phyloP scores from a whole-genome alignment of 768 basidiomycete genomes.

The Panellus pusillus region DNA sequence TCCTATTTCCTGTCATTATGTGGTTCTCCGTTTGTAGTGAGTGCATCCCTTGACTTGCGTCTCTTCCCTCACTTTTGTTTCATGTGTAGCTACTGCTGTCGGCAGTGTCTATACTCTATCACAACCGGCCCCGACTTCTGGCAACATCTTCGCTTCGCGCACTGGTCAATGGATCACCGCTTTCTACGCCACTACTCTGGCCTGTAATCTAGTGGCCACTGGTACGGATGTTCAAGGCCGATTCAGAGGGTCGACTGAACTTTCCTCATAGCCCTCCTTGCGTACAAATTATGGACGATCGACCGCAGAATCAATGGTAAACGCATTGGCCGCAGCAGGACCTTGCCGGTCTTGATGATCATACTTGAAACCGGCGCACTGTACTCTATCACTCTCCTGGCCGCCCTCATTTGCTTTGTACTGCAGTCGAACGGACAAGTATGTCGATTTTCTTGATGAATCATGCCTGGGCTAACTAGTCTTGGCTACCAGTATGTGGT shows the following conservation, averaged over 20 bases:
- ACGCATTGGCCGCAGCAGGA: conserved; percentile 17
- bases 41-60: neutral
- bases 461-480: too few relatives aligned
- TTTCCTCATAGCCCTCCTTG: conserved; percentile 3
- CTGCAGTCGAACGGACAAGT: conserved; percentile 28
- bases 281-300: conserved; percentile 7
- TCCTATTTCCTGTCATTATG: conserved; percentile 29
- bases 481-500: conserved; percentile 25
- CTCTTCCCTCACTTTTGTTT: neutral
- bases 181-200: conserved; percentile 32
- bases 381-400: conserved; percentile 36
- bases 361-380: conserved; percentile 39
- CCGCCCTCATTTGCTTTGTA: conserved; percentile 31
- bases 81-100: neutral
- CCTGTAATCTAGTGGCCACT: conserved; percentile 34
- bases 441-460: too few relatives aligned
- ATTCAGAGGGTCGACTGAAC: too few relatives aligned
- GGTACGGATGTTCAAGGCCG: too few relatives aligned
- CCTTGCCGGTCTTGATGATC: conserved; percentile 29
- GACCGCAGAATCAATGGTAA: conserved; percentile 27
- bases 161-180: conserved; percentile 35
- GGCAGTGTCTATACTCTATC: conserved; percentile 5
- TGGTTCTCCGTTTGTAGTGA: conserved; percentile 30
- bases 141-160: conserved; percentile 26
- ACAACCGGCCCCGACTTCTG: neutral